Conservation (phyloP, 371 early-diverging fungal species). For the Amoeboradix gromovi region DNA sequence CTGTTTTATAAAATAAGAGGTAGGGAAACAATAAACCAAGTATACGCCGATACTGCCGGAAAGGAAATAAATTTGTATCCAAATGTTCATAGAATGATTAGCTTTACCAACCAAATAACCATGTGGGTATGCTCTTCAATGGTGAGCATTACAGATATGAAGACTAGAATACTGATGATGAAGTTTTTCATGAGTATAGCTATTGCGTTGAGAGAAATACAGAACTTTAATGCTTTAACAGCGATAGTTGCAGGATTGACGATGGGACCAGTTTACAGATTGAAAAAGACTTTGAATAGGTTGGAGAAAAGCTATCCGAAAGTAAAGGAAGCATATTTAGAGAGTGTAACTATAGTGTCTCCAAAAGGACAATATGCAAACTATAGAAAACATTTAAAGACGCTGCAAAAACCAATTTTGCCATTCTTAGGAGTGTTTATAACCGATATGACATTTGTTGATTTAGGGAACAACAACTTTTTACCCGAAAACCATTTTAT, state of each 20-base stretch:
- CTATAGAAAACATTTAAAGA: slow-evolving; percentile 18
- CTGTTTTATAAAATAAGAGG: slow-evolving; percentile 47
- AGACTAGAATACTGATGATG: slow-evolving; percentile 34
- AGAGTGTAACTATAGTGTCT: slow-evolving; percentile 12
- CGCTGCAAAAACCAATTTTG: slow-evolving; percentile 12
- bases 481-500: slow-evolving; percentile 30
- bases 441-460: slow-evolving; percentile 70
- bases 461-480: slow-evolving; percentile 60
- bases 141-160: slow-evolving; percentile 40
- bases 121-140: slow-evolving; percentile 20
- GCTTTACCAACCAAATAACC: slow-evolving; percentile 17
- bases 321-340: slow-evolving; percentile 11
- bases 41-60: slow-evolving; percentile 33
- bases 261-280: slow-evolving; percentile 53
- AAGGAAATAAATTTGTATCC: slow-evolving; percentile 11
- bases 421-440: slow-evolving; percentile 36
- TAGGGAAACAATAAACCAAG: slow-evolving; percentile 55
- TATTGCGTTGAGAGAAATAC: slow-evolving; percentile 37
- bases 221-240: slow-evolving; percentile 76
- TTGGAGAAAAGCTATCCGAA: slow-evolving; percentile 13
- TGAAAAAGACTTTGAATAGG: slow-evolving; percentile 57
- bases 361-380: slow-evolving; percentile 21
- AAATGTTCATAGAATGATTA: slow-evolving; percentile 21
- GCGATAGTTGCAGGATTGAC: slow-evolving; percentile 62
- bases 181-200: slow-evolving; percentile 56